Evolutionary conservation across 169 alveolate genomes (phyloP).

Genomic region (Babesia divergens): DNA sequence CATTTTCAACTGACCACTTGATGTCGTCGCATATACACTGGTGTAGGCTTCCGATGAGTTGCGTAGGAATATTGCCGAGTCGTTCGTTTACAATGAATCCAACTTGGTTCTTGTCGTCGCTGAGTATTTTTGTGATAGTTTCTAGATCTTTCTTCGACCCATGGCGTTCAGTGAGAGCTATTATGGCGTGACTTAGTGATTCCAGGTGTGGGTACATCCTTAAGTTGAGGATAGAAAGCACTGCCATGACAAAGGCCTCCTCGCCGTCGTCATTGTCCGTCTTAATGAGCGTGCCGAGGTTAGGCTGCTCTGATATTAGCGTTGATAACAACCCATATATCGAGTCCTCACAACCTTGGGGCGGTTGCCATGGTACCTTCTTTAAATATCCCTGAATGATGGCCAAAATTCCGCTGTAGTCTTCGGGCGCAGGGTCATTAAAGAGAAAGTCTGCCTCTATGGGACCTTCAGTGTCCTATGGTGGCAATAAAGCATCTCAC

Average conservation of each 20-base stretch:
- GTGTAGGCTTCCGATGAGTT: slow-evolving; percentile 47
- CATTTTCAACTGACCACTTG: slow-evolving; percentile 49
- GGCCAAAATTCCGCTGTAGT: slow-evolving; percentile 40
- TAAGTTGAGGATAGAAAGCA: slow-evolving; percentile 42
- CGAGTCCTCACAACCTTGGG: slow-evolving; percentile 9
- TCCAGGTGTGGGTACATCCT: slow-evolving; percentile 31
- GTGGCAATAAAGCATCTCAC: neutral
- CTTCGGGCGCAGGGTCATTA: slow-evolving; percentile 50
- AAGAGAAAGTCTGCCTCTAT: slow-evolving; percentile 58
- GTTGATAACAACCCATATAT: slow-evolving; percentile 18
- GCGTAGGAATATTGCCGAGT: slow-evolving; percentile 46
- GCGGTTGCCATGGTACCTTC: slow-evolving; percentile 52
- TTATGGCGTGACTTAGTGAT: slow-evolving; percentile 7
- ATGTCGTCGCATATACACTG: slow-evolving; percentile 43
- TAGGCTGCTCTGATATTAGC: slow-evolving; percentile 44
- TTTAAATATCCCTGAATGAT: slow-evolving; percentile 42
- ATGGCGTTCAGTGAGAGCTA: slow-evolving; percentile 21
- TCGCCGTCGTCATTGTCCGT: slow-evolving; percentile 33
- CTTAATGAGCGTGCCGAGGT: slow-evolving; percentile 50
- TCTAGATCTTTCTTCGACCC: slow-evolving; percentile 28
- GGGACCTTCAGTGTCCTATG: slow-evolving; percentile 5
- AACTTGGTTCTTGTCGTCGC: slow-evolving; percentile 29
- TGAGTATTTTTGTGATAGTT: slow-evolving; percentile 20
- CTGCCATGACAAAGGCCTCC: slow-evolving; percentile 45
- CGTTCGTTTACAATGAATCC: slow-evolving; percentile 55